Evolutionary conservation across 2,329 filamentous ascomycete species (phyloP).

Genomic region (Colletotrichum magnum): DNA sequence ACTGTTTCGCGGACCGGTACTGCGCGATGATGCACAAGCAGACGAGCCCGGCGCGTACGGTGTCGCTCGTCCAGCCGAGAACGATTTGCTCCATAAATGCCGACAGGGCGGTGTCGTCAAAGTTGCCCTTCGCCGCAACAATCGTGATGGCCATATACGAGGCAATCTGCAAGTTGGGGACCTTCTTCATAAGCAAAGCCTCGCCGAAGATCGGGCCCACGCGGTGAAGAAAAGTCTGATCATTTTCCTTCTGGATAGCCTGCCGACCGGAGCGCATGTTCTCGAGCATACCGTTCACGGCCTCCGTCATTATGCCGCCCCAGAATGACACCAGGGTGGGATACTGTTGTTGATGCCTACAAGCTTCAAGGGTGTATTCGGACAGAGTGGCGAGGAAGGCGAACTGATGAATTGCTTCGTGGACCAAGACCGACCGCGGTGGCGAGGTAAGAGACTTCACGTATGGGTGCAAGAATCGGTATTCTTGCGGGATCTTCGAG

Average conservation of each 20-base stretch:
- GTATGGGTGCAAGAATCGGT: constrained; percentile 90
- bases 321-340: constrained; percentile 88
- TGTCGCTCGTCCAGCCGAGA: constrained; percentile 81
- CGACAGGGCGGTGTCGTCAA: constrained; percentile 85
- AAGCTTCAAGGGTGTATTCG: constrained; percentile 81
- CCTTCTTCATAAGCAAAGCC: constrained; percentile 81
- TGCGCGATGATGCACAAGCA: constrained; percentile 88
- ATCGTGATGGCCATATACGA: constrained; percentile 94
- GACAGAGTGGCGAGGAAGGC: constrained; percentile 84
- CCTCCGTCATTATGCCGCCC: constrained; percentile 89
- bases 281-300: constrained; percentile 86
- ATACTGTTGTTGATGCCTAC: constrained; percentile 80
- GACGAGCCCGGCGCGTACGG: constrained; percentile 79
- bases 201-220: constrained; percentile 80
- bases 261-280: constrained; percentile 81
- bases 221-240: constrained; percentile 81
- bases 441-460: constrained; percentile 81
- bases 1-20: constrained; percentile 77
- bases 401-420: constrained; percentile 84
- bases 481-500: constrained; percentile 78
- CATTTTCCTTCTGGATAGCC: constrained; percentile 83
- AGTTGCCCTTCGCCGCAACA: constrained; percentile 83
- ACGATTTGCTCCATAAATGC: constrained; percentile 92
- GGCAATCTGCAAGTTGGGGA: constrained; percentile 84
- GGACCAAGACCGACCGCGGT: constrained; percentile 85